phyloP scores from a whole-genome alignment of 108 stramenopile species.

The Stephanodiscus triporus region DNA sequence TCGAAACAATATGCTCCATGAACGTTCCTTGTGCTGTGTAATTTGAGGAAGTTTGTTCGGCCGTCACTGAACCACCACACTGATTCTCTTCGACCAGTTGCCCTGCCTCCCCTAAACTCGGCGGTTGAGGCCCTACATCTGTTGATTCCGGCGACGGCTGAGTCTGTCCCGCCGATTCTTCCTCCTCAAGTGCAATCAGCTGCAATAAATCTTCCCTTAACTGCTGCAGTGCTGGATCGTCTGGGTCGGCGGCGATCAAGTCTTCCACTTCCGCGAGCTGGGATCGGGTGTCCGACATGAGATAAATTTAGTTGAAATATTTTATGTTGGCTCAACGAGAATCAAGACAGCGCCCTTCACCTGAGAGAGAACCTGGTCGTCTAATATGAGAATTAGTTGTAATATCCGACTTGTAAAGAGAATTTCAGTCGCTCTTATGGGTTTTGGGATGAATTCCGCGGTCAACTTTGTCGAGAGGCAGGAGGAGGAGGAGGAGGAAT shows the following conservation, averaged over 20 bases:
- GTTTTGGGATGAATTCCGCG: too few relatives aligned
- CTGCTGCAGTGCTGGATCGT: conserved; percentile 67
- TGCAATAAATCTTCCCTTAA: conserved; percentile 79
- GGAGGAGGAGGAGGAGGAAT: too few relatives aligned
- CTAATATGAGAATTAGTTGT: background rate
- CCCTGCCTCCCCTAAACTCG: background rate
- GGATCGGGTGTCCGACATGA: conserved; percentile 43
- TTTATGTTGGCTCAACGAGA: background rate
- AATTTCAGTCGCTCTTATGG: too few relatives aligned
- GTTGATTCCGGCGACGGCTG: background rate
- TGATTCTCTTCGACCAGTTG: background rate
- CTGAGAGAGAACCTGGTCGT: background rate
- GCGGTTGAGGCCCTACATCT: background rate
- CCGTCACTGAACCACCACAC: background rate
- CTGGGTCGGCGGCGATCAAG: conserved; percentile 59
- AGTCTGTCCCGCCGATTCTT: conserved; percentile 50
- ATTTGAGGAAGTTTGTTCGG: conserved; percentile 1
- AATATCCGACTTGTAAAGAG: background rate
- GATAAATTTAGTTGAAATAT: background rate
- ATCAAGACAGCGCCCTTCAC: background rate
- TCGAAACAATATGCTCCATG: conserved; percentile 18
- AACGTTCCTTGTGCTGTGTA: conserved; percentile 43
- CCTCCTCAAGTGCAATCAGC: conserved; percentile 60
- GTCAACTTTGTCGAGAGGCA: too few relatives aligned
- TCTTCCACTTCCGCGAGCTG: conserved; percentile 73